phyloP scores from a whole-genome alignment of 768 basidiomycete species.

The Tephrocybe sp. region DNA sequence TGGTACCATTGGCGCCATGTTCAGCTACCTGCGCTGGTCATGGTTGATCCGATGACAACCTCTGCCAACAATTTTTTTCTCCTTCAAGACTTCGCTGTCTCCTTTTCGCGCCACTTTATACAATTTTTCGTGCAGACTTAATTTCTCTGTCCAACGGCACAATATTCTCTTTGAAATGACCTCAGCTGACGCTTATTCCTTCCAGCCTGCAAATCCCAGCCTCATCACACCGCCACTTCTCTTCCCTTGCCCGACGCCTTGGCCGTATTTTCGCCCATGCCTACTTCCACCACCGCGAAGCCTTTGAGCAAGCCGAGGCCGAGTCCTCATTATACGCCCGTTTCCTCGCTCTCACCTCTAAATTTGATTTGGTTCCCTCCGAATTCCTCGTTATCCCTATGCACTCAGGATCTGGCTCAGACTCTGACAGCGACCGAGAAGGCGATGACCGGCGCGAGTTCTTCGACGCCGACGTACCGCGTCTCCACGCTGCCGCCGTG shows the following conservation, averaged over 20 bases:
- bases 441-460: conserved; percentile 3
- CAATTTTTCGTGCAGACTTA: too few relatives aligned
- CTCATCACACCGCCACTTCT: conserved; percentile 84
- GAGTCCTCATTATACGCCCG: conserved; percentile 90
- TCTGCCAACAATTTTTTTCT: too few relatives aligned
- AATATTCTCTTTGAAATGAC: too few relatives aligned
- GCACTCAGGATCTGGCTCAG: conserved; percentile 14
- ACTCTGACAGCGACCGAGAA: conserved; percentile 20
- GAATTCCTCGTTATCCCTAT: conserved; percentile 85
- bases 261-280: conserved; percentile 97
- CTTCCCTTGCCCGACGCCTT: conserved; percentile 85
- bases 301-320: conserved; percentile 86
- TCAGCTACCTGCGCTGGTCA: too few relatives aligned
- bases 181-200: neutral
- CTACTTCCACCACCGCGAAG: conserved; percentile 92
- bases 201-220: conserved; percentile 76
- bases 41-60: too few relatives aligned
- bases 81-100: too few relatives aligned
- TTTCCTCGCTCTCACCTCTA: conserved; percentile 79
- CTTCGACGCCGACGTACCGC: conserved; percentile 34
- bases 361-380: conserved; percentile 78
- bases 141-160: too few relatives aligned
- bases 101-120: too few relatives aligned
- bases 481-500: conserved; percentile 40
- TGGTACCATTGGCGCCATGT: too few relatives aligned